Conservation (phyloP, 768 basidiomycete genomes). For the Boletus rubropictus region DNA sequence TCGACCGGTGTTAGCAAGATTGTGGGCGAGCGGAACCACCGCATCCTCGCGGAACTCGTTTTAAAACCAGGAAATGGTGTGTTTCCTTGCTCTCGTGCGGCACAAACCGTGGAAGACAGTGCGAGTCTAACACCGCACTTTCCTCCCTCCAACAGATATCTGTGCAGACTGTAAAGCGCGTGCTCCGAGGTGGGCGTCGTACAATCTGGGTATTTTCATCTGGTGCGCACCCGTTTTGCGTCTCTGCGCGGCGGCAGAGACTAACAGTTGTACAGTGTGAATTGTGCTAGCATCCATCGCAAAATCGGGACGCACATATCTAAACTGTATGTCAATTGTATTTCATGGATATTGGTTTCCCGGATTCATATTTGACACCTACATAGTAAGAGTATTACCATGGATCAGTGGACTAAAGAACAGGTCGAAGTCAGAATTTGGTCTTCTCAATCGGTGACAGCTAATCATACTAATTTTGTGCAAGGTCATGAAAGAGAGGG, state of each 20-base stretch:
- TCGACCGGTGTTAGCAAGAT: constrained; percentile 46
- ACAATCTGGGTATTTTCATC: constrained; percentile 85
- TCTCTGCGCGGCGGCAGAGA: not conserved
- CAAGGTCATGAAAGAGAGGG: constrained; percentile 73
- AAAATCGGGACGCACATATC: constrained; percentile 92
- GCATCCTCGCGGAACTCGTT: constrained; percentile 61
- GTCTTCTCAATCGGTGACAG: constrained; percentile 4
- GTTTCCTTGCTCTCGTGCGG: not conserved
- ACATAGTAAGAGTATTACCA: constrained; percentile 77
- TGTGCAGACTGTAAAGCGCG: constrained; percentile 93
- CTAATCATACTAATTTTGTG: constrained; percentile 11
- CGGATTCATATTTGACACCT: constrained; percentile 4
- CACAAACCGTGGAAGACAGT: not conserved
- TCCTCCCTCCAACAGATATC: constrained; percentile 45
- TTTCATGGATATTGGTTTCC: not conserved
- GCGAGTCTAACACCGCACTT: constrained; percentile 6
- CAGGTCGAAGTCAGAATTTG: constrained; percentile 67
- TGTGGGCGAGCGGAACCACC: constrained; percentile 58
- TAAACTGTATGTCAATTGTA: constrained; percentile 68
- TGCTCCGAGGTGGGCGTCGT: constrained; percentile 83
- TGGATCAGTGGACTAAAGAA: constrained; percentile 85
- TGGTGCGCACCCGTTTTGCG: constrained; percentile 45
- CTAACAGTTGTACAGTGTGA: constrained; percentile 45
- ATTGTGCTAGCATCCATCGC: constrained; percentile 87
- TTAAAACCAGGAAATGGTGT: constrained; percentile 77